Evolutionary conservation across 1,139 yeast genomes (phyloP).

Genomic region (Hansenula lynferdii): DNA sequence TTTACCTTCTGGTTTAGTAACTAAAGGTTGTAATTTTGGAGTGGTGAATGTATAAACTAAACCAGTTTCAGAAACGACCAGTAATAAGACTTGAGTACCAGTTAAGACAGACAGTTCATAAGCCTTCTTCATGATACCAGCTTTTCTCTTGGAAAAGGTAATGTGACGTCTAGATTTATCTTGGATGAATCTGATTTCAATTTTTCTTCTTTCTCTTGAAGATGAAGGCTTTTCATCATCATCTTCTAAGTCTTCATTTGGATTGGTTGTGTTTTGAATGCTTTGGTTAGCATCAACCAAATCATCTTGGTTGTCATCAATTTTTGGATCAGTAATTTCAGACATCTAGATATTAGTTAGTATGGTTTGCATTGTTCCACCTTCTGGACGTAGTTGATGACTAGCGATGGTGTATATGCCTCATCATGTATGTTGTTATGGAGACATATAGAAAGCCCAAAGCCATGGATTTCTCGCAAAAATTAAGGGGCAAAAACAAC

Average conservation of each 20-base stretch:
- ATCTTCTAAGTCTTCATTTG: conserved; percentile 42
- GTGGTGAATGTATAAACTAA: conserved; percentile 98
- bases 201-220: conserved; percentile 86
- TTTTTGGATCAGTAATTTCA: conserved; percentile 20
- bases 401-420: too few relatives aligned
- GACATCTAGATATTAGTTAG: too few relatives aligned
- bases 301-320: conserved; percentile 18
- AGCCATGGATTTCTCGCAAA: too few relatives aligned
- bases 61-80: conserved; percentile 96
- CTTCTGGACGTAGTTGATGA: too few relatives aligned
- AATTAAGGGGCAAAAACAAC: too few relatives aligned
- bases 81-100: conserved; percentile 90
- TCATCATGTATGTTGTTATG: too few relatives aligned
- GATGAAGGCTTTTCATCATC: conserved; percentile 70
- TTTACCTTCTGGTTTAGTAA: conserved; percentile 95
- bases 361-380: too few relatives aligned
- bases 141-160: conserved; percentile 95
- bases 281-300: conserved; percentile 12
- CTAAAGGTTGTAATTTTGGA: conserved; percentile 95
- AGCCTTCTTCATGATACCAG: conserved; percentile 98
- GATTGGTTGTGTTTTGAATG: conserved; percentile 10
- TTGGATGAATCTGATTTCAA: conserved; percentile 94
- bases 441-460: too few relatives aligned
- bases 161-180: conserved; percentile 97
- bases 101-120: conserved; percentile 93